These are phyloP conservation scores for Psilocybe tampanensis DNA, from an alignment of 768 basidiomycete genomes.

Conservation along the genomic window DNA sequence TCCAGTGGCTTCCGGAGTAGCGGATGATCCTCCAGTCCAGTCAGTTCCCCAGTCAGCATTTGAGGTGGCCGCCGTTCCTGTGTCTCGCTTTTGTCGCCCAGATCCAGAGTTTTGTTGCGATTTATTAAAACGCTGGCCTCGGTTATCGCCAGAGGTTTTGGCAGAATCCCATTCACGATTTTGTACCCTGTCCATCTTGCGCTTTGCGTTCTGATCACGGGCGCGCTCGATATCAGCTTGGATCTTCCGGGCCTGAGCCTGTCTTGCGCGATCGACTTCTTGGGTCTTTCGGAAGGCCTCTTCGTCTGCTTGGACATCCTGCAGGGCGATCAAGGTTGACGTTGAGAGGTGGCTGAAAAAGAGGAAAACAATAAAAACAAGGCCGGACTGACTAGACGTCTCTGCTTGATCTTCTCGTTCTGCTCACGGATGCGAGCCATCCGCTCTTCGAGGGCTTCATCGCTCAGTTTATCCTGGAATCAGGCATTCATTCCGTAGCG, in stretches of 20 bases:
- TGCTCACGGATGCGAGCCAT: conserved; percentile 73
- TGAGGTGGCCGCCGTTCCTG: no score
- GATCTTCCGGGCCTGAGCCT: conserved; percentile 60
- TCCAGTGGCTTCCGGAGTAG: no score
- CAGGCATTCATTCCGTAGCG: background rate
- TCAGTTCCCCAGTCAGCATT: no score
- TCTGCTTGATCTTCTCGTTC: conserved; percentile 77
- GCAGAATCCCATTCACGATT: conserved; percentile 86
- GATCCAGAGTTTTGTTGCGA: no score
- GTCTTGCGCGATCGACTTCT: conserved; percentile 60
- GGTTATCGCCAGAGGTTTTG: conserved; percentile 40
- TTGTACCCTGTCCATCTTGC: conserved; percentile 81
- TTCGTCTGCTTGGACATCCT: conserved; percentile 85
- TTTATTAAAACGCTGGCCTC: conserved; percentile 9
- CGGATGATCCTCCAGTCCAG: no score
- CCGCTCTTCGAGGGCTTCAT: conserved; percentile 66
- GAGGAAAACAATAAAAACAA: conserved; percentile 1
- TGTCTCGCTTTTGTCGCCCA: no score
- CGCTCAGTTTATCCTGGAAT: conserved; percentile 65
- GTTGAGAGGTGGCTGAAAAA: conserved; percentile 11
- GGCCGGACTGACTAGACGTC: conserved; percentile 50
- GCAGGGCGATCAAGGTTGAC: background rate
- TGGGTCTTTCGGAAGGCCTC: conserved; percentile 75
- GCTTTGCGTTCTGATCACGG: conserved; percentile 76
- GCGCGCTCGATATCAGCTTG: conserved; percentile 71